phyloP scores from a whole-genome alignment of 768 basidiomycete genomes.

The Suillus occidentalis region DNA sequence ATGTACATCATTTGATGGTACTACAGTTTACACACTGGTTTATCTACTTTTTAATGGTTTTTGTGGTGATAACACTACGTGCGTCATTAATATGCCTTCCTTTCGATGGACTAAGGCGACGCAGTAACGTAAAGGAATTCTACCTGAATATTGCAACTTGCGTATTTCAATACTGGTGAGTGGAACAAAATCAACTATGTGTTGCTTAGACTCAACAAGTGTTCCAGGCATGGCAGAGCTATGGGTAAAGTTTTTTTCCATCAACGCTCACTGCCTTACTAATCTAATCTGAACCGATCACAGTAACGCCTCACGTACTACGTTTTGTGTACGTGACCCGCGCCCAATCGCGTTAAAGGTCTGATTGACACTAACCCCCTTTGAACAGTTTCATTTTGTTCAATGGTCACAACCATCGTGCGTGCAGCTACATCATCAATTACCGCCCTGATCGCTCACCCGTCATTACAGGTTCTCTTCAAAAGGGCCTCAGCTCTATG shows the following conservation, averaged over 20 bases:
- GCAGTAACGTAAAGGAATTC: constrained; percentile 88
- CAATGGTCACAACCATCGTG: constrained; percentile 81
- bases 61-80: constrained; percentile 81
- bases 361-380: constrained; percentile 1
- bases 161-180: constrained; percentile 88
- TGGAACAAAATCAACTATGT: constrained; percentile 5
- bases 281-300: constrained; percentile 19
- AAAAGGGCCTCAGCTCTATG: constrained; percentile 79
- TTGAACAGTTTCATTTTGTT: constrained; percentile 72
- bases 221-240: constrained; percentile 40
- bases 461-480: constrained; percentile 66
- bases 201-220: constrained; percentile 3
- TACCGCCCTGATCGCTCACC: neutral
- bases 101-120: constrained; percentile 13
- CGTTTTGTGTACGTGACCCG: constrained; percentile 61
- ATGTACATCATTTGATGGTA: neutral
- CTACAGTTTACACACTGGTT: constrained; percentile 90
- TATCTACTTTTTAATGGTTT: constrained; percentile 82
- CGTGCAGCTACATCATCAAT: constrained; percentile 25
- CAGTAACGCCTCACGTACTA: constrained; percentile 89
- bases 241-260: constrained; percentile 52
- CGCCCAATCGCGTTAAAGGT: neutral
- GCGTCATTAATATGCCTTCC: constrained; percentile 1
- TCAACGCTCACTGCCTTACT: constrained; percentile 10
- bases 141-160: constrained; percentile 97